phyloP scores from a whole-genome alignment of 441 rosid genomes.

The Bruguiera hainesii region DNA sequence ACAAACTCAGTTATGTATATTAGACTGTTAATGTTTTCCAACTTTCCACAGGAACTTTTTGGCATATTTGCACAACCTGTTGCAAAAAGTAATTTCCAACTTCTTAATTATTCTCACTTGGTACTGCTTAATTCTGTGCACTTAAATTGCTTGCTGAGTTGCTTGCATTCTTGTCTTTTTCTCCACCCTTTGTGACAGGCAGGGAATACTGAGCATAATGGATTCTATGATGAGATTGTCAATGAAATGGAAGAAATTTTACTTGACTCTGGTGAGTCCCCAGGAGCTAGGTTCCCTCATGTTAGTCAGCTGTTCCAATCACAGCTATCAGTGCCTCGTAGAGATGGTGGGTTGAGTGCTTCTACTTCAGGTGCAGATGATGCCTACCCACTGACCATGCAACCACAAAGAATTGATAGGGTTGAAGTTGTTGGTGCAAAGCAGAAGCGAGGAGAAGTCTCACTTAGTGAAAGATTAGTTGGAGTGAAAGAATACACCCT shows the following conservation, averaged over 20 bases:
- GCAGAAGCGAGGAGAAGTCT: conserved; percentile 90
- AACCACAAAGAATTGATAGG: conserved; percentile 57
- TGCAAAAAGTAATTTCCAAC: not conserved
- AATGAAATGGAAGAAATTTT: conserved; percentile 97
- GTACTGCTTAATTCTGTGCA: conserved; percentile 12
- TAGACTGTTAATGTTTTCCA: not conserved
- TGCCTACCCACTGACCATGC: conserved; percentile 32
- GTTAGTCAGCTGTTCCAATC: conserved; percentile 47
- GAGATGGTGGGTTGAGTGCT: conserved; percentile 82
- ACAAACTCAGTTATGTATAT: not conserved
- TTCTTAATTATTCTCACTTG: not conserved
- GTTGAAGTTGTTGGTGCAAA: conserved; percentile 88
- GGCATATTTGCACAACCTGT: not conserved
- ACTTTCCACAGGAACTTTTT: not conserved
- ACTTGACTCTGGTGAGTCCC: conserved; percentile 75
- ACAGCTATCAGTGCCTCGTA: conserved; percentile 45
- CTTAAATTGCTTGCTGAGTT: conserved; percentile 20
- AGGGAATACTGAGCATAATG: conserved; percentile 51
- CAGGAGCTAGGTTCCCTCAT: conserved; percentile 56
- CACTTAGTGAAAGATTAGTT: conserved; percentile 89
- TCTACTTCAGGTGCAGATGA: conserved; percentile 64
- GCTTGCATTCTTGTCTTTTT: conserved; percentile 28
- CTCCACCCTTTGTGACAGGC: conserved; percentile 44
- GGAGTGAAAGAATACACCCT: conserved; percentile 94
- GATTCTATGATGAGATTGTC: conserved; percentile 78